phyloP scores from a whole-genome alignment of 2,329 filamentous ascomycete genomes.

The Diaporthe amygdali region DNA sequence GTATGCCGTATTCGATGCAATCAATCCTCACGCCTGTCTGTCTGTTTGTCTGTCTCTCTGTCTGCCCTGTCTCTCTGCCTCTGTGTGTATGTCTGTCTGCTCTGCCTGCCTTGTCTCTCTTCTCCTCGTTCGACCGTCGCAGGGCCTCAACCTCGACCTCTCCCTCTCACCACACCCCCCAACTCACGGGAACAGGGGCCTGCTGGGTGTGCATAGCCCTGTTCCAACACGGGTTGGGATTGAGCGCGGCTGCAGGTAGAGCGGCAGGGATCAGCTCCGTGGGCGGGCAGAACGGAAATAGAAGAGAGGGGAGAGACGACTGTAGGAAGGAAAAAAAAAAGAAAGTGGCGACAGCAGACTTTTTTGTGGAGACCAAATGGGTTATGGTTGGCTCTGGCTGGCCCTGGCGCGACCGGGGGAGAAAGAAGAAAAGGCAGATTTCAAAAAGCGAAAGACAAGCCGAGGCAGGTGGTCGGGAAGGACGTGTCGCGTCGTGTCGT shows the following conservation, averaged over 20 bases:
- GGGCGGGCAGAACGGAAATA: slow-evolving; percentile 14
- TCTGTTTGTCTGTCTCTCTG: background rate
- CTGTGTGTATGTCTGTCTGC: background rate
- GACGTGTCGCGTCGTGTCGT: background rate
- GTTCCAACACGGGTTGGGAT: background rate
- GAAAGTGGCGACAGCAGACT: slow-evolving; percentile 21
- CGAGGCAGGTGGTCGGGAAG: background rate
- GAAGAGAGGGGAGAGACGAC: background rate
- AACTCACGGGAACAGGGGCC: background rate
- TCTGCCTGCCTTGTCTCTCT: background rate
- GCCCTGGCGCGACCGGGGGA: background rate
- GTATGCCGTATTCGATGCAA: background rate
- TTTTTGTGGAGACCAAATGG: slow-evolving; percentile 4
- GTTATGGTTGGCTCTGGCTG: slow-evolving; percentile 5
- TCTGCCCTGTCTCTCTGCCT: background rate
- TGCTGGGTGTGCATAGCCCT: slow-evolving; percentile 7
- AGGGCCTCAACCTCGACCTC: background rate
- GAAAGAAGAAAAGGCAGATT: background rate
- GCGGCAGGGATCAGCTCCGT: background rate
- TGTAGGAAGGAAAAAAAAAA: background rate
- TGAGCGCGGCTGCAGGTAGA: slow-evolving; percentile 2
- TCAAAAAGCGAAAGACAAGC: background rate
- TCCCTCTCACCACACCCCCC: background rate
- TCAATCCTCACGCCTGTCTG: background rate
- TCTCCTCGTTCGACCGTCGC: background rate